A percentile compares a stretch with the other conserved stretches of the same genome.
These are phyloP conservation scores for Fusarium redolens DNA, from an alignment of 2,329 filamentous ascomycete genomes.

Conservation along the genomic window DNA sequence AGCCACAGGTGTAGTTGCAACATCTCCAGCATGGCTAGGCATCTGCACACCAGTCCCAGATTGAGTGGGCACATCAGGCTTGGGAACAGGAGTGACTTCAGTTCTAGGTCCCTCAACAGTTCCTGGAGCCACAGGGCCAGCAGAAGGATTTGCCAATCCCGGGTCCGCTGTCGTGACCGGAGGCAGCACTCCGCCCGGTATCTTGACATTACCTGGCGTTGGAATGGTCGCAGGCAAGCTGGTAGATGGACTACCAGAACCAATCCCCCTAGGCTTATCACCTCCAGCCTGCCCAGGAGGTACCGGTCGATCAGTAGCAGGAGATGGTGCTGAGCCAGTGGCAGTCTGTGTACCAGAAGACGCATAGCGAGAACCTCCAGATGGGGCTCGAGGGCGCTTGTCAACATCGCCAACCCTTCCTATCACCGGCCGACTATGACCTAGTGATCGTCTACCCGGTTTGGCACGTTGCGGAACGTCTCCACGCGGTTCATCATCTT, in stretches of 20 bases:
- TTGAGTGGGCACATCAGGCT: background rate
- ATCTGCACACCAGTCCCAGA: too few relatives aligned
- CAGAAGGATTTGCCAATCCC: background rate
- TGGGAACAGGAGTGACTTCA: background rate
- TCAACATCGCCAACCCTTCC: background rate
- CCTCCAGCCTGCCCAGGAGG: background rate
- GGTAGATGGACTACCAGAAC: background rate
- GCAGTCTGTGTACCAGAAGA: background rate
- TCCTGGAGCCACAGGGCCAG: background rate
- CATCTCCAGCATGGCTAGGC: background rate
- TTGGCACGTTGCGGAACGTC: background rate
- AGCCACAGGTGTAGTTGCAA: too few relatives aligned
- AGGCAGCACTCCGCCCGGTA: background rate
- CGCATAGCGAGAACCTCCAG: background rate
- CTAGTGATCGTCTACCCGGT: background rate
- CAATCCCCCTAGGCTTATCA: fast-evolving
- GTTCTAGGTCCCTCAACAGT: background rate
- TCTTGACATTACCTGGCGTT: fast-evolving
- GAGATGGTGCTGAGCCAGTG: fast-evolving
- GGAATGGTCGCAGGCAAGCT: fast-evolving
- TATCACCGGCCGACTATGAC: background rate
- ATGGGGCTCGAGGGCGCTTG: background rate
- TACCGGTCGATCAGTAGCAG: background rate
- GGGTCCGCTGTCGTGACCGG: fast-evolving
- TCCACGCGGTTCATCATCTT: background rate